phyloP scores from a whole-genome alignment of 2,329 filamentous ascomycete species.

The Fusarium incarnatum region DNA sequence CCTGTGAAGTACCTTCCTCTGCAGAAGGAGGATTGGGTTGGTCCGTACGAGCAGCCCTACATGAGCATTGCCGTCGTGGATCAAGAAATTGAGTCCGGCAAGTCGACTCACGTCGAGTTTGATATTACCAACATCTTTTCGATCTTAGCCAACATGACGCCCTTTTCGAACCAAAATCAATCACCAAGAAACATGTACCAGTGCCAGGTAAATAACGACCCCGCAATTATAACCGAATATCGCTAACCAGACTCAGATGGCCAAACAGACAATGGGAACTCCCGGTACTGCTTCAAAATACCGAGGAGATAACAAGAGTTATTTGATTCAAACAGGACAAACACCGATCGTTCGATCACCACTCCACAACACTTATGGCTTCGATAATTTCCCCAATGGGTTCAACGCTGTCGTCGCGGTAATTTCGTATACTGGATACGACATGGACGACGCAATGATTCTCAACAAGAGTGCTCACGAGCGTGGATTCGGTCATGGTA shows the following conservation, averaged over 20 bases:
- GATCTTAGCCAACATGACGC: constrained; percentile 98
- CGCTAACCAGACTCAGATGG: no score
- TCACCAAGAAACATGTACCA: constrained; percentile 99
- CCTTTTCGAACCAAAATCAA: constrained; percentile 98
- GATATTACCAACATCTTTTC: constrained; percentile 97
- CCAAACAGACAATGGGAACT: constrained; percentile 99
- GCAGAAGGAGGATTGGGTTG: constrained; percentile 87
- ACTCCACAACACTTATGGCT: constrained; percentile 93
- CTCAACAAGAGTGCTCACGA: constrained; percentile 98
- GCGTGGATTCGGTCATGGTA: constrained; percentile 93
- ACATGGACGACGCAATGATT: constrained; percentile 99
- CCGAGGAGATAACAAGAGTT: constrained; percentile 97
- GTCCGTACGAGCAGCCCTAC: constrained; percentile 95
- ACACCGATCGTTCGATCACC: constrained; percentile 93
- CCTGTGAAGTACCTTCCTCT: constrained; percentile 93
- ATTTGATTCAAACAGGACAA: constrained; percentile 93
- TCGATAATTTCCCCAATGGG: constrained; percentile 98
- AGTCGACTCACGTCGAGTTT: constrained; percentile 93
- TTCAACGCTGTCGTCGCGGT: constrained; percentile 96
- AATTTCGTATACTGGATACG: constrained; percentile 98
- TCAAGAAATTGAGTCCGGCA: constrained; percentile 85
- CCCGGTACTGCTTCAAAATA: constrained; percentile 86
- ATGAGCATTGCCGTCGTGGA: constrained; percentile 98
- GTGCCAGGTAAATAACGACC: no score
- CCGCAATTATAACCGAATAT: no score